Evolutionary conservation across 2,329 filamentous ascomycete species (phyloP).

Genomic region (Alternaria novae-zelandiae): DNA sequence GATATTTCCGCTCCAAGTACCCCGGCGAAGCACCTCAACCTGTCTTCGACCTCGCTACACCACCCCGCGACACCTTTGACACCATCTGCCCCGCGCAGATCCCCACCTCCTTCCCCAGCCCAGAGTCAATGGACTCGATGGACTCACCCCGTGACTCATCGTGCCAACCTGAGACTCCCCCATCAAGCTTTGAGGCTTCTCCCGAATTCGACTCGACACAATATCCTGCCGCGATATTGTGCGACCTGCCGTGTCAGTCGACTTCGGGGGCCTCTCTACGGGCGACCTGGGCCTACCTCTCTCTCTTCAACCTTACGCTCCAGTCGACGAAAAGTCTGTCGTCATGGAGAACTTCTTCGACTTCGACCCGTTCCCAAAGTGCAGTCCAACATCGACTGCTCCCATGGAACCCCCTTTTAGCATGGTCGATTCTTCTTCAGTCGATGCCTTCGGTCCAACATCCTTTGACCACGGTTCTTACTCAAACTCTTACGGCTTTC

Average conservation of each 20-base stretch:
- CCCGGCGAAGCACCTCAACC: constrained; percentile 35
- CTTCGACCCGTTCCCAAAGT: constrained; percentile 50
- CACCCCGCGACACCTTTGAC: constrained; percentile 30
- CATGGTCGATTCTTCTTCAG: constrained; percentile 39
- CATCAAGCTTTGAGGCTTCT: constrained; percentile 50
- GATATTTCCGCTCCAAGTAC: constrained; percentile 42
- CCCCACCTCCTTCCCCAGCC: constrained; percentile 43
- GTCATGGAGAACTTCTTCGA: constrained; percentile 46
- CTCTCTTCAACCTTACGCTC: constrained; percentile 45
- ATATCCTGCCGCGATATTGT: constrained; percentile 99
- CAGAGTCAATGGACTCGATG: constrained; percentile 48
- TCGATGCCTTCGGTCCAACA: constrained; percentile 45
- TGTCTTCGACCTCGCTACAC: constrained; percentile 30
- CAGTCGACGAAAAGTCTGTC: constrained; percentile 49
- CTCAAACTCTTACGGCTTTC: constrained; percentile 43
- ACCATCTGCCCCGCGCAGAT: constrained; percentile 47
- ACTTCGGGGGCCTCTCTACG: constrained; percentile 49
- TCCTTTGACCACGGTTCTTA: constrained; percentile 38
- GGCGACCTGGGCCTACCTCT: constrained; percentile 46
- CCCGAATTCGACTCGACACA: constrained; percentile 91
- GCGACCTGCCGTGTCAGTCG: constrained; percentile 99
- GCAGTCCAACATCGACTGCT: constrained; percentile 20
- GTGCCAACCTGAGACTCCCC: constrained; percentile 48
- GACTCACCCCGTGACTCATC: constrained; percentile 49
- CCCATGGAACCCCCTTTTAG: constrained; percentile 34